These are phyloP conservation scores for Cercospora nicotianae DNA, from an alignment of 2,329 filamentous ascomycete genomes.

Conservation along the genomic window DNA sequence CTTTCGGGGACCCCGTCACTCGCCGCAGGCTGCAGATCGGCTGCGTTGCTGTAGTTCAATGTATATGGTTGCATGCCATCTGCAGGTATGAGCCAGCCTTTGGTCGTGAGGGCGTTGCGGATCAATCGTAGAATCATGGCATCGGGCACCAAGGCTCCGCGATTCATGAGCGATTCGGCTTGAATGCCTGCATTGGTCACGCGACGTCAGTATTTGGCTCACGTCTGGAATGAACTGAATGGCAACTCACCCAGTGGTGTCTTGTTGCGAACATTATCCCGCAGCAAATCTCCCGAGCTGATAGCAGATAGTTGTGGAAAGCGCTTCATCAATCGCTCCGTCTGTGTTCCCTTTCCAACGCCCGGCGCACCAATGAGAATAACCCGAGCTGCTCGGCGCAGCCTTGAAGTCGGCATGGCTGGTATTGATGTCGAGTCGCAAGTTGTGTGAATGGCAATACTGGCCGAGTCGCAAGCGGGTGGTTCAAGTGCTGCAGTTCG, in stretches of 20 bases:
- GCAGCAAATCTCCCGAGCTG: slow-evolving; percentile 88
- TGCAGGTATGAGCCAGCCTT: slow-evolving; percentile 69
- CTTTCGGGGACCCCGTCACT: slow-evolving; percentile 33
- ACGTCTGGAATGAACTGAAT: background rate
- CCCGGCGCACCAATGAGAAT: slow-evolving; percentile 96
- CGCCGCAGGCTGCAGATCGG: slow-evolving; percentile 28
- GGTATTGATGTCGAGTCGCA: slow-evolving; percentile 1
- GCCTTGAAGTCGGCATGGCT: slow-evolving; percentile 45
- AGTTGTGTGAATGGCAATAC: background rate
- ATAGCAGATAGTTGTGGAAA: slow-evolving; percentile 90
- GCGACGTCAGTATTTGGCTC: slow-evolving; percentile 16
- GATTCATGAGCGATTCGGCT: slow-evolving; percentile 84
- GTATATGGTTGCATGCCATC: slow-evolving; percentile 48
- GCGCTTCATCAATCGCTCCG: slow-evolving; percentile 78
- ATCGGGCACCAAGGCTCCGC: slow-evolving; percentile 87
- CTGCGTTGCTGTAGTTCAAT: slow-evolving; percentile 42
- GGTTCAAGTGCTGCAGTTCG: background rate
- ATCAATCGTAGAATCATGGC: slow-evolving; percentile 90
- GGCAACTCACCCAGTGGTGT: slow-evolving; percentile 74
- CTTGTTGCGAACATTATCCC: slow-evolving; percentile 85
- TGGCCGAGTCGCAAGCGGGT: background rate
- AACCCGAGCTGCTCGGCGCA: slow-evolving; percentile 71
- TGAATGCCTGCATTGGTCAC: slow-evolving; percentile 74
- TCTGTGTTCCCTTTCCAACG: slow-evolving; percentile 92
- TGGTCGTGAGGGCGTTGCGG: slow-evolving; percentile 78